Percentiles rank a stretch among this genome's conserved stretches.
Conservation (phyloP, 1,284 basidiomycete species). For the Rhodotorula sp. region DNA sequence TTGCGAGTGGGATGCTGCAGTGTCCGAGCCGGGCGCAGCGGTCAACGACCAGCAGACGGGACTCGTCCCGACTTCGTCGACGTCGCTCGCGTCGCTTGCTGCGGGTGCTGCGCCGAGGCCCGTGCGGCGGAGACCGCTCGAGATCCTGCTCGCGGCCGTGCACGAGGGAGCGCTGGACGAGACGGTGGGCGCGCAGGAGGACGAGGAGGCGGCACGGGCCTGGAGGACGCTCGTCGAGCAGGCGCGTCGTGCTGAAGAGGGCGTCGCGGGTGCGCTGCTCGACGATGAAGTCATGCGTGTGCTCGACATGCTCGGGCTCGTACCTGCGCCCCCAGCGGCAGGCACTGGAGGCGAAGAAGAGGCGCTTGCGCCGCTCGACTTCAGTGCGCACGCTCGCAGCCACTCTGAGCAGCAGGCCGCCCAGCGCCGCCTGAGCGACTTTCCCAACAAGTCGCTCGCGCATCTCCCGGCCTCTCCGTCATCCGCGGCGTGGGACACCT, state of each 20-base stretch:
- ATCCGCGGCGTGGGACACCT: conserved; percentile 26
- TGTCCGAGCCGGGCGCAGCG: background rate
- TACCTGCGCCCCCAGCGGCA: background rate
- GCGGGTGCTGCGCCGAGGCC: no score
- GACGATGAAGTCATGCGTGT: conserved; percentile 33
- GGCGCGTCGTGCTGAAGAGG: conserved; percentile 2
- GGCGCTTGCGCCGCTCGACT: no score
- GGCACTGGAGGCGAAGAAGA: no score
- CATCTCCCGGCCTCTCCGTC: conserved; percentile 5
- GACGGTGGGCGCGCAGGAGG: conserved; percentile 1
- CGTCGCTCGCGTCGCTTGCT: background rate
- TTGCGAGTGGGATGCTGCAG: conserved; percentile 3
- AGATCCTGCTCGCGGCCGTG: conserved; percentile 9
- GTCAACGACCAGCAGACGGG: conserved; percentile 25
- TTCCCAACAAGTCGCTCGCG: background rate
- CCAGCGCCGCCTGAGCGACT: background rate
- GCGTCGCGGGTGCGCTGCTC: conserved; percentile 4
- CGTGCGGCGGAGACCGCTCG: background rate
- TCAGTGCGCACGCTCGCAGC: no score
- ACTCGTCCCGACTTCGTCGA: background rate
- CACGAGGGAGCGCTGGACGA: background rate
- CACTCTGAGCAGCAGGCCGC: no score
- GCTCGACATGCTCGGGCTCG: conserved; percentile 6
- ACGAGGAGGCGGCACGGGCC: background rate
- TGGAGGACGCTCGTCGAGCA: conserved; percentile 8